Conservation (phyloP, 2,329 filamentous ascomycete genomes). For the Cladosporium sphaerospermum region DNA sequence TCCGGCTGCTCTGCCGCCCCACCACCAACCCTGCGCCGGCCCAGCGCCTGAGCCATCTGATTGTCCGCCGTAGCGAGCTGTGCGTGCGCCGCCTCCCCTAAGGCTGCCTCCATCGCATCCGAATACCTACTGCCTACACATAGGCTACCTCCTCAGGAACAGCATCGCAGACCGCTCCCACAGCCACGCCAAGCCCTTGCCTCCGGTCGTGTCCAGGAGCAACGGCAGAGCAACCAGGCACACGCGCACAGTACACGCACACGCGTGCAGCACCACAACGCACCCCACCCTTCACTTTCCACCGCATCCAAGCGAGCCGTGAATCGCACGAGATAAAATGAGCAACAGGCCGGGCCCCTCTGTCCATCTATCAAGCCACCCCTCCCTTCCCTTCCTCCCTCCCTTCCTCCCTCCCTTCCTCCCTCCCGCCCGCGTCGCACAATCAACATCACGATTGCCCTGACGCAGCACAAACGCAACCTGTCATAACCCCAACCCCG, state of each 20-base stretch:
- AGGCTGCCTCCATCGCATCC: too few species aligned
- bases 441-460: background rate
- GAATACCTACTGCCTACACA: too few species aligned
- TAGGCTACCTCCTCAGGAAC: background rate
- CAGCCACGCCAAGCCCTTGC: conserved; percentile 1
- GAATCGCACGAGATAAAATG: background rate
- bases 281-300: background rate
- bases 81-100: too few species aligned
- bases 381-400: background rate
- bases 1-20: too few species aligned
- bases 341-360: too few species aligned
- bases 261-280: too few species aligned
- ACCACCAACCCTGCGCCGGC: too few species aligned
- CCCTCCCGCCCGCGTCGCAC: background rate
- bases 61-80: too few species aligned
- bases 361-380: background rate
- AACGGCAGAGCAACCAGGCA: too few species aligned
- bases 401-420: background rate
- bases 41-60: too few species aligned
- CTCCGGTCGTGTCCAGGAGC: background rate
- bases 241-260: too few species aligned
- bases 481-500: conserved; percentile 9
- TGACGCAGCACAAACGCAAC: conserved; percentile 3
- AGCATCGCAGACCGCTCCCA: background rate
- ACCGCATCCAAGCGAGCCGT: conserved; percentile 11